Conservation (phyloP, 108 stramenopile genomes). For the Pelagomonas calceolata region DNA sequence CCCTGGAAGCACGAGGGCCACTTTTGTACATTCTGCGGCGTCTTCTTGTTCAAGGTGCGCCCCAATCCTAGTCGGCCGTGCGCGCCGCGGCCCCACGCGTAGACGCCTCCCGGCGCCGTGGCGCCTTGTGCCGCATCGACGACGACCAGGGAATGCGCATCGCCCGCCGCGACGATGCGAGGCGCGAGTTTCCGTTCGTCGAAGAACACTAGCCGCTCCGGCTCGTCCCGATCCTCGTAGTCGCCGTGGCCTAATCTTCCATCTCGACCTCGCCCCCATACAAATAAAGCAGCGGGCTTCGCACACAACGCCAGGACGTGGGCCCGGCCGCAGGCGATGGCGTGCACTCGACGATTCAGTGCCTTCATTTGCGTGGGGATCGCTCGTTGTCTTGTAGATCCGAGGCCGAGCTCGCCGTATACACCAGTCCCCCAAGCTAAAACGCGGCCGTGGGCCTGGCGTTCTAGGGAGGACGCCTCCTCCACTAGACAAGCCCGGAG, state of each 20-base stretch:
- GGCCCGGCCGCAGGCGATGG: conserved; percentile 4
- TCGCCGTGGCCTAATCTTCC: conserved; percentile 10
- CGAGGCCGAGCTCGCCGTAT: conserved; percentile 16
- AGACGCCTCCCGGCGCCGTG: not conserved
- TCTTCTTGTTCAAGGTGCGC: not conserved
- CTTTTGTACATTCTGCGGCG: conserved; percentile 5
- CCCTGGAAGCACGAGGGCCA: conserved; percentile 8
- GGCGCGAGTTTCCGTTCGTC: not conserved
- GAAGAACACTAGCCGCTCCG: conserved; percentile 7
- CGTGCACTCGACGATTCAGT: not conserved
- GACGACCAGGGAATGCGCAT: conserved; percentile 12
- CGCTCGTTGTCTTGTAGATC: not conserved
- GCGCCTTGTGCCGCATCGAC: not conserved
- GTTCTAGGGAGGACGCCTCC: conserved; percentile 1
- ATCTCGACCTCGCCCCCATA: conserved; percentile 9
- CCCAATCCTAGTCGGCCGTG: conserved; percentile 21
- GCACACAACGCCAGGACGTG: conserved; percentile 12
- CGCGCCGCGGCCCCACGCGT: conserved; percentile 21
- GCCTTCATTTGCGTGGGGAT: not conserved
- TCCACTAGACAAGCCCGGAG: conserved; percentile 6
- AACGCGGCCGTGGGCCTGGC: conserved; percentile 2
- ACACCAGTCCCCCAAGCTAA: conserved; percentile 4
- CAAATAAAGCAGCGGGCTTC: not conserved
- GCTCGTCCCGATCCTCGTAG: conserved; percentile 7
- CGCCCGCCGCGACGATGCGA: conserved; percentile 6